These are phyloP conservation scores for Glaciozyma antarctica DNA, from an alignment of 768 basidiomycete species.

Conservation along the genomic window DNA sequence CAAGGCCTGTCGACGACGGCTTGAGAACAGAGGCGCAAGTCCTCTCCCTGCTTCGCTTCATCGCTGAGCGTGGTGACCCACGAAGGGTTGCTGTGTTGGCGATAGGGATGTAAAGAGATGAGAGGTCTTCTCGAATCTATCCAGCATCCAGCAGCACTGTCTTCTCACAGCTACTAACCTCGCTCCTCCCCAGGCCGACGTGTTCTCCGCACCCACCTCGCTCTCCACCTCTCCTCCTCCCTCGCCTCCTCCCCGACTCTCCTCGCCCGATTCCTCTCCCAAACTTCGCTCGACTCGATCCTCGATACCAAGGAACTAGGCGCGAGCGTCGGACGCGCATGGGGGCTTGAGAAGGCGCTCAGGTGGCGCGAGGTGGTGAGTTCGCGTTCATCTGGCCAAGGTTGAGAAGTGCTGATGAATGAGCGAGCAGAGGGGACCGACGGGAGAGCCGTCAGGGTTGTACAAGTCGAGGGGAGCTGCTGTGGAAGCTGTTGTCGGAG, in stretches of 20 bases:
- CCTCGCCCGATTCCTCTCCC: constrained; percentile 4
- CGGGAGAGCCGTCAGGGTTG: constrained; percentile 18
- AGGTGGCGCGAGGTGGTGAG: constrained; percentile 21
- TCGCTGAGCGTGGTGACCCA: no score
- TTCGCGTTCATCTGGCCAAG: not conserved
- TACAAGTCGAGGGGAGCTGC: constrained; percentile 25
- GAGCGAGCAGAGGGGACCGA: not conserved
- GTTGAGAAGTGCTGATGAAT: not conserved
- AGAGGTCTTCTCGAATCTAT: no score
- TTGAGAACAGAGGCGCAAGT: no score
- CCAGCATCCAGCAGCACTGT: no score
- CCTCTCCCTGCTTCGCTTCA: no score
- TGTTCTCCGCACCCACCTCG: constrained; percentile 13
- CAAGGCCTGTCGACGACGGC: no score
- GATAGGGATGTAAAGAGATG: no score
- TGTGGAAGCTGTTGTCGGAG: constrained; percentile 19
- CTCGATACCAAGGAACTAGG: constrained; percentile 26
- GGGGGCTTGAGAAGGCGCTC: constrained; percentile 15
- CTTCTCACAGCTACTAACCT: not conserved
- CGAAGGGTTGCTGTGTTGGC: no score
- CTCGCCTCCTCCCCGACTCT: not conserved
- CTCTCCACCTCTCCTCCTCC: constrained; percentile 15
- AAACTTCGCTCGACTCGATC: constrained; percentile 11
- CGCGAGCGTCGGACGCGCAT: constrained; percentile 16
- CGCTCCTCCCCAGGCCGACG: constrained; percentile 13